phyloP scores from a whole-genome alignment of 2,329 filamentous ascomycete species.

The Celoporthe dispersa region DNA sequence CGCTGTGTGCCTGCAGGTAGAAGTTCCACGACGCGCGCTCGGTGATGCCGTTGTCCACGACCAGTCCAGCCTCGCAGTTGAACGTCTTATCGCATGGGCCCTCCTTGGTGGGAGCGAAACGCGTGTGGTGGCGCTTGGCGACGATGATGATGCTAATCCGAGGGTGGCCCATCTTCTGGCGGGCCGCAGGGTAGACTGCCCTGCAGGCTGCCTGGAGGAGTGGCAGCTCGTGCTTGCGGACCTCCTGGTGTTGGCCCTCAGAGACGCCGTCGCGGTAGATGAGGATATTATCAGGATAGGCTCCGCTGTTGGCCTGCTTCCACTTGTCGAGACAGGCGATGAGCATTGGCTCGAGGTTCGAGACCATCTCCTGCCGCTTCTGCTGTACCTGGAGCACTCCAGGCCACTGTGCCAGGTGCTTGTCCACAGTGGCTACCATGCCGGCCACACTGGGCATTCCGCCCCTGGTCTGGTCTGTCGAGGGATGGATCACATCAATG shows the following conservation, averaged over 20 bases:
- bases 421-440: conserved; percentile 77
- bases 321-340: conserved; percentile 68
- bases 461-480: conserved; percentile 51
- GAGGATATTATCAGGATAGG: conserved; percentile 73
- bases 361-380: conserved; percentile 73
- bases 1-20: conserved; percentile 78
- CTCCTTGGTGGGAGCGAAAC: conserved; percentile 72
- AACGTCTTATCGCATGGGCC: conserved; percentile 40
- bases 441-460: conserved; percentile 74
- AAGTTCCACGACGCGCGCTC: conserved; percentile 80
- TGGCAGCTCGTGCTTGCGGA: conserved; percentile 71
- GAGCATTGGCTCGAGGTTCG: conserved; percentile 63
- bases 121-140: conserved; percentile 86
- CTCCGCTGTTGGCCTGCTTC: conserved; percentile 56
- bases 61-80: conserved; percentile 75
- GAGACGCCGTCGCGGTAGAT: conserved; percentile 91
- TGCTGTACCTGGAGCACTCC: conserved; percentile 72
- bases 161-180: conserved; percentile 52
- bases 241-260: conserved; percentile 76
- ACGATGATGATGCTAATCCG: conserved; percentile 77
- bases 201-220: conserved; percentile 68
- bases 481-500: conserved; percentile 89
- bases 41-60: conserved; percentile 85
- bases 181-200: conserved; percentile 29
- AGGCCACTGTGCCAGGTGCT: conserved; percentile 76